Evolutionary conservation across 2,329 filamentous ascomycete genomes (phyloP), one percentile per base, ranked within the genome.

Genomic region (Colletotrichum tropicale): DNA sequence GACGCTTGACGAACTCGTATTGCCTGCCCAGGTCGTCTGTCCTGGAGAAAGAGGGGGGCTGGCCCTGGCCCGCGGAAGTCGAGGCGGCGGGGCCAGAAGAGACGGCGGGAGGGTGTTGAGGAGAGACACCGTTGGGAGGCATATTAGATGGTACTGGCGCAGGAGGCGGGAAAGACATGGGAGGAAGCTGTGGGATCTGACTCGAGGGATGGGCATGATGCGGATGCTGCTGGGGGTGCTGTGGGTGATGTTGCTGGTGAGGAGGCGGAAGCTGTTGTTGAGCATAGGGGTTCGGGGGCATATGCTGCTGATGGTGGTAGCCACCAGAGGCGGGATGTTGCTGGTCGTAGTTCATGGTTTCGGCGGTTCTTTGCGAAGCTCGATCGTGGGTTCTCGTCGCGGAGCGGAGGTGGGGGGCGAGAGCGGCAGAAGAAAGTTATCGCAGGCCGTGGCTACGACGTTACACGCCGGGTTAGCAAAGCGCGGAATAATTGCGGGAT

Each of bases 301-400:
- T 74, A 52, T 52, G 43, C 43, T 21, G n/a, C 12, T 52, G 43
- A 38, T 75, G 75, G 58, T 77, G 76, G 62, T 78, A 78, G 65
- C 65, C 70, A 26, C 73, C 73, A 26, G 66, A 16, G 73, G 21
- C 58, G n/a, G 38, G 64, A 52, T 67, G 73, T 13, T 76, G 71
- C 26, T 75, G 76, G 28, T 77, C 76, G 75, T 77, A 78, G 38
- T 74, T 78, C 76, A 78, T 78, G 52, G 24, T 32, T 43, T 60
- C 56, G 58, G 60, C 32, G 24, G 26, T 24, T 67, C 18, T 28
- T 32, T 16, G 61, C 21, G 48, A 36, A 38, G 60, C 34, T 60
- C 18, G 43, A 21, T 34, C 55, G 21, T 67, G n/a, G 64, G 26
- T 60, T 32, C 55, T 60, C 52, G 55, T 69, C 38, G 61, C 30